Evolutionary conservation across 805 yeast species (phyloP).

Genomic region (Torulaspora gathmanii): DNA sequence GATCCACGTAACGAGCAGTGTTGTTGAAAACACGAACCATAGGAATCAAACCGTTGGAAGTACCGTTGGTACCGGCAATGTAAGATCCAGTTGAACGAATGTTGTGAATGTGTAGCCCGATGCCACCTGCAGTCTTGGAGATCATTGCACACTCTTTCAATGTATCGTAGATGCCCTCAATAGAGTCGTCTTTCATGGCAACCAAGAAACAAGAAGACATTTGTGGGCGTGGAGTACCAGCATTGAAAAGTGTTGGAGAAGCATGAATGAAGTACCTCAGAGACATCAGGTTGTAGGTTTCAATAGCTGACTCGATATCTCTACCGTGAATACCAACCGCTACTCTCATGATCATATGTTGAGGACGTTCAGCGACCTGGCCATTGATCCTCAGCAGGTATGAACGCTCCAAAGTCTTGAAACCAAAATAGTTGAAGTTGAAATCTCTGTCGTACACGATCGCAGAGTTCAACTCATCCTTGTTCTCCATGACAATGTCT

Average conservation of each 20-base stretch:
- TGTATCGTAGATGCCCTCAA: constrained; percentile 91
- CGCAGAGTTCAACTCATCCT: constrained; percentile 64
- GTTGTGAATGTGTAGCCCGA: constrained; percentile 85
- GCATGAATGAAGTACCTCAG: constrained; percentile 86
- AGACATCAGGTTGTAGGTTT: constrained; percentile 87
- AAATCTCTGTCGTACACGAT: constrained; percentile 75
- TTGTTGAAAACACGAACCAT: constrained; percentile 93
- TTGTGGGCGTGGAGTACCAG: constrained; percentile 82
- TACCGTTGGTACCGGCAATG: constrained; percentile 89
- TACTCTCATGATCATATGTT: constrained; percentile 84
- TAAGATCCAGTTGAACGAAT: constrained; percentile 82
- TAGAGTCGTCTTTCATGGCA: constrained; percentile 90
- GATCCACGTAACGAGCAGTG: constrained; percentile 96
- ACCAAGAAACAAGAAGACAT: constrained; percentile 90
- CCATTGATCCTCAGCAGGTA: constrained; percentile 66
- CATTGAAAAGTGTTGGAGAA: constrained; percentile 89
- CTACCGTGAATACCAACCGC: constrained; percentile 83
- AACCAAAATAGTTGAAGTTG: constrained; percentile 77
- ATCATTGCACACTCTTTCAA: constrained; percentile 83
- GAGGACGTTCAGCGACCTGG: constrained; percentile 83
- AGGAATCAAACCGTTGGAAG: constrained; percentile 90
- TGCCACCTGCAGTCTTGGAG: constrained; percentile 93
- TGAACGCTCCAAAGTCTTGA: constrained; percentile 86
- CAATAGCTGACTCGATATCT: constrained; percentile 59
- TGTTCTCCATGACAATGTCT: constrained; percentile 57